phyloP scores from a whole-genome alignment of 2,329 filamentous ascomycete genomes.

The Monosporascus sp. region DNA sequence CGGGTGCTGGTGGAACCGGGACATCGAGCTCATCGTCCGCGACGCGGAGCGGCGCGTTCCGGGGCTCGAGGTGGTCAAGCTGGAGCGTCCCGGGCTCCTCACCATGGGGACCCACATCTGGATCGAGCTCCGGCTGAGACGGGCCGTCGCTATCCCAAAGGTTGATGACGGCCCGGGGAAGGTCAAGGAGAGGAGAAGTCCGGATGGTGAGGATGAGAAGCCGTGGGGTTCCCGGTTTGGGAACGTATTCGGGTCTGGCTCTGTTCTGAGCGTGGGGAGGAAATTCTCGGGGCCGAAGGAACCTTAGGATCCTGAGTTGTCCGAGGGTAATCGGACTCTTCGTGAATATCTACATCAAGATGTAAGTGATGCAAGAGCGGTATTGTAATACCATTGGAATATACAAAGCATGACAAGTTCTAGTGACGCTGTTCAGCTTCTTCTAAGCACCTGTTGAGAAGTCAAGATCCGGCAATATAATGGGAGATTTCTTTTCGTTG shows the following conservation, averaged over 20 bases:
- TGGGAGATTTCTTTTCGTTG: no score
- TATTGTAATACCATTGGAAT: no score
- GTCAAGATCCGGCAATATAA: no score
- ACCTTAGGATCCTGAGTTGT: neutral
- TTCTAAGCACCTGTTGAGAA: no score
- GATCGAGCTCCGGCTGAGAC: slow-evolving; percentile 47
- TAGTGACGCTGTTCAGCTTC: no score
- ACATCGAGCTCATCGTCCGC: slow-evolving; percentile 50
- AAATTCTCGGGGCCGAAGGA: neutral
- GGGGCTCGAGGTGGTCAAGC: slow-evolving; percentile 50
- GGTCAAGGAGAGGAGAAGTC: neutral
- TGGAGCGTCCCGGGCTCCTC: slow-evolving; percentile 45
- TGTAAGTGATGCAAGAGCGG: no score
- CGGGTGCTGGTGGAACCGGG: slow-evolving; percentile 66
- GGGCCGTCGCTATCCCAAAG: slow-evolving; percentile 5
- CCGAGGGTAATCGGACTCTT: neutral
- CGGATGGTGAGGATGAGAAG: neutral
- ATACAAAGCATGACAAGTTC: no score
- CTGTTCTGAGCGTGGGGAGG: neutral
- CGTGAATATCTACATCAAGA: no score
- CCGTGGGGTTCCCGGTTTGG: neutral
- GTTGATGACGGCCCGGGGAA: neutral
- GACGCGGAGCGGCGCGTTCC: slow-evolving; percentile 42
- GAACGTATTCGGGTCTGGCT: neutral
- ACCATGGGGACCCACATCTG: slow-evolving; percentile 55